A percentile compares a stretch with the other conserved stretches of the same genome.
These are phyloP conservation scores for Proliferodiscus dingleyae DNA, from an alignment of 2,329 filamentous ascomycete genomes.

Conservation along the genomic window DNA sequence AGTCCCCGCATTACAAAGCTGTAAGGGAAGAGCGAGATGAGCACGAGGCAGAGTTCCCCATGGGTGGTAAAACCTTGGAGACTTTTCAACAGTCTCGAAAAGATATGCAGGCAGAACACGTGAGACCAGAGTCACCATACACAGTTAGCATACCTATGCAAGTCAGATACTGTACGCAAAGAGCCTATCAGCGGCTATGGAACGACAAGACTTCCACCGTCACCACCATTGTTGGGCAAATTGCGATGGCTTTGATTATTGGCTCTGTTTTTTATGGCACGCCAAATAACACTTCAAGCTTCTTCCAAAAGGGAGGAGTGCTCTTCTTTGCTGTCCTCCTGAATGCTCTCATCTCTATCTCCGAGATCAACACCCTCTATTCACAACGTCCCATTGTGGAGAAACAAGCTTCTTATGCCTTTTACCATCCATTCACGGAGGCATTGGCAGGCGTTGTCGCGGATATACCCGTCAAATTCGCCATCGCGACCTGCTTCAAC, in stretches of 20 bases:
- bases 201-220: conserved; percentile 69
- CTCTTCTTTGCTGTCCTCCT: conserved; percentile 65
- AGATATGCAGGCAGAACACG: conserved; percentile 28
- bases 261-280: conserved; percentile 60
- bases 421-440: conserved; percentile 88
- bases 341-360: conserved; percentile 56
- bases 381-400: conserved; percentile 86
- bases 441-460: conserved; percentile 83
- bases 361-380: conserved; percentile 72
- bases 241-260: conserved; percentile 56
- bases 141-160: conserved; percentile 75
- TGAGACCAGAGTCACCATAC: conserved; percentile 69
- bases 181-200: conserved; percentile 71
- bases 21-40: conserved; percentile 36
- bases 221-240: conserved; percentile 32
- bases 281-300: conserved; percentile 46
- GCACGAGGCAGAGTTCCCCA: conserved; percentile 31
- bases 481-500: conserved; percentile 64
- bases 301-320: conserved; percentile 57
- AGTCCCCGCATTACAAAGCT: conserved; percentile 47
- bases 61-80: conserved; percentile 40
- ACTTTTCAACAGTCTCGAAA: conserved; percentile 39
- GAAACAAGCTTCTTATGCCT: conserved; percentile 80
- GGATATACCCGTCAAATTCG: conserved; percentile 78
- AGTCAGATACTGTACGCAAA: conserved; percentile 73